Base-by-base conservation (phyloP, 352 stramenopile species). In the Pythium dissotocum region DNA sequence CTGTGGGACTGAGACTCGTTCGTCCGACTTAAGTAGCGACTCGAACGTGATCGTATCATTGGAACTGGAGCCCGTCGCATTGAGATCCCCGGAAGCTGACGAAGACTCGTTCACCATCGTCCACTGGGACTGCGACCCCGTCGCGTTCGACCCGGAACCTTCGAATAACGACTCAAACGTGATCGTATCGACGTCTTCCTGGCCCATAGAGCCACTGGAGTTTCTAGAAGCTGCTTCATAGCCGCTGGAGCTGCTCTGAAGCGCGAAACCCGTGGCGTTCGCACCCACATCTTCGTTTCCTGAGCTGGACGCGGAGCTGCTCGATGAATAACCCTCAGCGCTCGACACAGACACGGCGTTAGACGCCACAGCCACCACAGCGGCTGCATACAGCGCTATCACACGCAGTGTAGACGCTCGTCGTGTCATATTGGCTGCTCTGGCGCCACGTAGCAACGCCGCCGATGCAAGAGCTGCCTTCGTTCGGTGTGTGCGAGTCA, bases 1-100 rank as follows among this genome's bases (percentile, higher is more conserved):
- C 12, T 61, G 35, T 14, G 53, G 18, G 1, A 51, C 24, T 8
- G 38, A 12, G n/a, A 52, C 58, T 8, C 52, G 44, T 21, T 61
- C 53, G 3, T 60, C 53, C 30, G 52, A n/a, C 21, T 58, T 18
- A 2, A 62, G 32, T 8, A 71, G 18, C 42, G 65, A 71, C 28
- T 65, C 58, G 40, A 71, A 66, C 51, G 65, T 71, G 51, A 71
- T 66, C 16, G 65, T 71, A 16, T 66, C 57, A 16, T 54, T 63
- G n/a, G 46, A 30, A 53, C 46, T 32, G 16, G 46, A 53, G 7
- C 21, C 46, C 7, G 42, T 51, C 16, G 42, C 24, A 26, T 26
- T 51, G 5, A 26, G 16, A 13, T 51, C 42, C 8, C 16, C 42
- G 1, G 42, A 51, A n/a, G 46, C 46, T 12, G 46, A 53, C 46